These are phyloP conservation scores for Aspergillus alliaceus DNA, from an alignment of 2,329 filamentous ascomycete species.

Conservation along the genomic window DNA sequence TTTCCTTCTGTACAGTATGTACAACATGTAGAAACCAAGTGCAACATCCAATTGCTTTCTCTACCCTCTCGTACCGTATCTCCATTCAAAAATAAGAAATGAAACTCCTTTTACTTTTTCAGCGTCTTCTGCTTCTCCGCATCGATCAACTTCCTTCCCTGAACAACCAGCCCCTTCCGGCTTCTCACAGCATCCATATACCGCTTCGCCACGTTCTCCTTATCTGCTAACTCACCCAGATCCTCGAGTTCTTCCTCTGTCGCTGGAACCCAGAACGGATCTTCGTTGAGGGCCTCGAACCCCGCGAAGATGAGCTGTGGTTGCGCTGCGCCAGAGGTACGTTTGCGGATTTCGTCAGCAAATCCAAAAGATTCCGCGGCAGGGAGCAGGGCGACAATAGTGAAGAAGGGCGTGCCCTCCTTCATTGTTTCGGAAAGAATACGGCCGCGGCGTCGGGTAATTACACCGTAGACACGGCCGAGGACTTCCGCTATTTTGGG, in stretches of 20 bases:
- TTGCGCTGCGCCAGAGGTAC: constrained; percentile 83
- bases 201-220: constrained; percentile 91
- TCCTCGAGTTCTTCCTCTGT: constrained; percentile 97
- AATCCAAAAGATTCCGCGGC: constrained; percentile 97
- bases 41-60: background rate
- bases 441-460: constrained; percentile 86
- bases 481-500: constrained; percentile 73
- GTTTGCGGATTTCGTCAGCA: constrained; percentile 91
- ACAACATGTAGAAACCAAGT: background rate
- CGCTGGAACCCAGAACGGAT: constrained; percentile 96
- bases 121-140: constrained; percentile 88
- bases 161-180: constrained; percentile 84
- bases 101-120: constrained; percentile 50
- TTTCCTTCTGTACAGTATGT: background rate
- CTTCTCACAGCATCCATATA: constrained; percentile 89
- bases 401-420: constrained; percentile 95
- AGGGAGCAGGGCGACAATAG: constrained; percentile 81
- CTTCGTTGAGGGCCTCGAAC: constrained; percentile 89
- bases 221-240: constrained; percentile 87
- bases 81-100: background rate
- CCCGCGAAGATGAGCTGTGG: constrained; percentile 93
- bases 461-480: constrained; percentile 92
- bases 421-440: constrained; percentile 91
- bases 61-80: background rate
- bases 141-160: constrained; percentile 72